Percentiles rank a stretch among this genome's conserved stretches.
These are phyloP conservation scores for Lignosus rhinocerotis DNA, from an alignment of 1,284 basidiomycete species.

Conservation along the genomic window DNA sequence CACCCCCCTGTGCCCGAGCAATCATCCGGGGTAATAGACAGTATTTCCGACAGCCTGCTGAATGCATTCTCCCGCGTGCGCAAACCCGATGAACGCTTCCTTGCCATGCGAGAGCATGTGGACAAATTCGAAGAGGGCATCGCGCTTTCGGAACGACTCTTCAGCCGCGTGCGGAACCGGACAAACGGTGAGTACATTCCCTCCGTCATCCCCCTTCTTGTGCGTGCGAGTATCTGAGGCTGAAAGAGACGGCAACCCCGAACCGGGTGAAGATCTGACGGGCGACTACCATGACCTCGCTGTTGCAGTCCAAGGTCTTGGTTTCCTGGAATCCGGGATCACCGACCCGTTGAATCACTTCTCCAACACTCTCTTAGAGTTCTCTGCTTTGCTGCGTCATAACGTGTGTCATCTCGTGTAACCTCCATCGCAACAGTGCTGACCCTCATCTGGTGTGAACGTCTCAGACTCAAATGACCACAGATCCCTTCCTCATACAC, in stretches of 20 bases:
- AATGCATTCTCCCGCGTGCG: slow-evolving; percentile 94
- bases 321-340: slow-evolving; percentile 96
- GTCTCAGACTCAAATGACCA: slow-evolving; percentile 78
- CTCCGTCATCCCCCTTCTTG: slow-evolving; percentile 27
- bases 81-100: slow-evolving; percentile 95
- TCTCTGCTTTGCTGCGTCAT: slow-evolving; percentile 83
- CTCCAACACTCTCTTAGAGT: slow-evolving; percentile 92
- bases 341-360: slow-evolving; percentile 96
- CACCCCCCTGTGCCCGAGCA: slow-evolving; percentile 84
- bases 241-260: slow-evolving; percentile 77
- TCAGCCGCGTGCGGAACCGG: slow-evolving; percentile 71
- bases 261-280: slow-evolving; percentile 87
- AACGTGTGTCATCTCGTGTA: slow-evolving; percentile 51
- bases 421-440: neutral
- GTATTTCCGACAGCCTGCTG: slow-evolving; percentile 91
- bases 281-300: slow-evolving; percentile 97
- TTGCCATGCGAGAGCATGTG: slow-evolving; percentile 86
- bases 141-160: slow-evolving; percentile 77
- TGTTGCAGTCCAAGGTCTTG: slow-evolving; percentile 92
- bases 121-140: slow-evolving; percentile 96
- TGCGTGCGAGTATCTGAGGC: slow-evolving; percentile 60
- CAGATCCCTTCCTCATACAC: slow-evolving; percentile 87
- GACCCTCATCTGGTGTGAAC: neutral
- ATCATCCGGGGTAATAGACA: slow-evolving; percentile 85
- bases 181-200: slow-evolving; percentile 76